These are phyloP conservation scores for Linnemannia hyalina DNA, from an alignment of 192 early-diverging fungal species.

Conservation along the genomic window DNA sequence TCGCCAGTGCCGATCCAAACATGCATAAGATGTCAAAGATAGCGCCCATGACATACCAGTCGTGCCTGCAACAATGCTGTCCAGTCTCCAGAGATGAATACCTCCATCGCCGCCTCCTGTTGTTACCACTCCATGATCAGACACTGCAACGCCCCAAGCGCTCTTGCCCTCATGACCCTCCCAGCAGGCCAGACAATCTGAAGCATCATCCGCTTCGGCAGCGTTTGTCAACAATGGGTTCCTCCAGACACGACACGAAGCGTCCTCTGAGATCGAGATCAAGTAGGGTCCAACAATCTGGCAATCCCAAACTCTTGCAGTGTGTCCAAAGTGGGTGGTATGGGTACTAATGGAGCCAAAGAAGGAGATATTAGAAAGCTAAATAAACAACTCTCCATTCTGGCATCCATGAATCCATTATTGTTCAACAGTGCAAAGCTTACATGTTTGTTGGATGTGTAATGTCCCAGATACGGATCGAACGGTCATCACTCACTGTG, in stretches of 20 bases:
- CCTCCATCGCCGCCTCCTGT: conserved; percentile 89
- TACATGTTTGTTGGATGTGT: conserved; percentile 45
- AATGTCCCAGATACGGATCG: conserved; percentile 79
- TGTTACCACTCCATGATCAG: conserved; percentile 57
- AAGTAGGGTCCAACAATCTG: conserved; percentile 67
- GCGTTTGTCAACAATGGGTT: conserved; percentile 49
- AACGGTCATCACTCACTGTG: conserved; percentile 88
- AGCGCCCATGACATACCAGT: conserved; percentile 54
- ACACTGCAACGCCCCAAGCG: conserved; percentile 83
- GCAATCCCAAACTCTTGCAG: conserved; percentile 86
- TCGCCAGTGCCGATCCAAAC: neutral
- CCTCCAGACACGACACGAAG: conserved; percentile 86
- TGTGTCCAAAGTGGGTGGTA: conserved; percentile 74
- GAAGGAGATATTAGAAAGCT: neutral
- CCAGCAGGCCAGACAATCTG: conserved; percentile 76
- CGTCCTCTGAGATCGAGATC: conserved; percentile 83
- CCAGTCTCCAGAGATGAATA: conserved; percentile 78
- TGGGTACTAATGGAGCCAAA: conserved; percentile 7
- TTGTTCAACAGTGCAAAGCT: neutral
- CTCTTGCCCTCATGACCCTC: conserved; percentile 86
- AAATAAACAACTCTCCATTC: neutral
- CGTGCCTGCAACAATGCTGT: conserved; percentile 63
- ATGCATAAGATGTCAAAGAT: neutral
- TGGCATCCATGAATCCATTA: neutral
- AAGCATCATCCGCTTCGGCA: conserved; percentile 44